Percentiles rank a stretch among this genome's conserved stretches.
Conservation (phyloP, 257 asterid genomes). For the Fraxinus excelsior region DNA sequence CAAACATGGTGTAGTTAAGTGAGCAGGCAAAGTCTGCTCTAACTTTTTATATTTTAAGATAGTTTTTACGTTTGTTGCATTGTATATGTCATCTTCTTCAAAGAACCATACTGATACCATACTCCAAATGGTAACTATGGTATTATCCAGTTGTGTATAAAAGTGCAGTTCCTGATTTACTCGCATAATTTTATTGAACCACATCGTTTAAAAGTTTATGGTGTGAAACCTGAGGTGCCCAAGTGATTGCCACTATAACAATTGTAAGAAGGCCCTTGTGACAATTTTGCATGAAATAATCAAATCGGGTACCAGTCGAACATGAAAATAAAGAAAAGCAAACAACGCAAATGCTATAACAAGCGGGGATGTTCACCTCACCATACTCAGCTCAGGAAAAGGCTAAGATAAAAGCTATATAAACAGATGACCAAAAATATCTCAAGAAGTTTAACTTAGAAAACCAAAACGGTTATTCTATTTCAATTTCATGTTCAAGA, state of each 20-base stretch:
- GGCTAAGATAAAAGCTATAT: too few species aligned
- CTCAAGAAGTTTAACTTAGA: too few species aligned
- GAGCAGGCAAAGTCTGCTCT: slow-evolving; percentile 86
- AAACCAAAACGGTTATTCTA: background rate
- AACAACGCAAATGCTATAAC: too few species aligned
- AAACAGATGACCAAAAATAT: too few species aligned
- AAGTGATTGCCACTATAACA: background rate
- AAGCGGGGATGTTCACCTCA: too few species aligned
- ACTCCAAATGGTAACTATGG: background rate
- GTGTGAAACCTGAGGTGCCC: too few species aligned
- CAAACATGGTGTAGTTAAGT: slow-evolving; percentile 80
- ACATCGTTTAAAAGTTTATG: too few species aligned
- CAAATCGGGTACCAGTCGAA: too few species aligned
- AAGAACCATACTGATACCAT: slow-evolving; percentile 50
- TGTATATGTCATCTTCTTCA: slow-evolving; percentile 59
- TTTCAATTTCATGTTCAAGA: background rate
- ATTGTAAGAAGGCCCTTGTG: background rate
- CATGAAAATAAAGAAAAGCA: too few species aligned
- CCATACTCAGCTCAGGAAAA: too few species aligned
- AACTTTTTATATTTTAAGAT: slow-evolving; percentile 64
- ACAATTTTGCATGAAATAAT: too few species aligned
- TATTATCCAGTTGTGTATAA: background rate
- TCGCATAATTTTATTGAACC: background rate
- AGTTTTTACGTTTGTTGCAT: slow-evolving; percentile 67
- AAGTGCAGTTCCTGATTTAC: background rate